Evolutionary conservation across 192 early-diverging fungal genomes (phyloP), one percentile per base, ranked within the genome.

Genomic region (Podila verticillata): DNA sequence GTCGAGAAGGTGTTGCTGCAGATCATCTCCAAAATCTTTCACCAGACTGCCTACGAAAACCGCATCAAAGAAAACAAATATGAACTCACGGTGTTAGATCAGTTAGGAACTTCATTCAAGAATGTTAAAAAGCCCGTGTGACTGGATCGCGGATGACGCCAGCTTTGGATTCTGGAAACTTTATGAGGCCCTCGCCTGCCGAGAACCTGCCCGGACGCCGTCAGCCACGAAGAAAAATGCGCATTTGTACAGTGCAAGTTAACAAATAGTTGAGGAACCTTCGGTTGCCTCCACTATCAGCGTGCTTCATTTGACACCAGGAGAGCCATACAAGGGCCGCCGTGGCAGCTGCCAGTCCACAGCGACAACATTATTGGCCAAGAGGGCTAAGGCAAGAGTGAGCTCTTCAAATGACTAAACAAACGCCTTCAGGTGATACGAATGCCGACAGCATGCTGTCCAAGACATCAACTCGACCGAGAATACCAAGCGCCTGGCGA

Each of bases 1-100:
- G 56, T 84, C 9, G 88, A 90, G 51, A 90, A 90, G 63, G 77
- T 90, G 12, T 22, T 85, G 7, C 78, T 89, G 58, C 85, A 88
- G 61, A 57, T 88, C 49, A 83, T 88, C 22, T 85, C 88, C 34
- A 85, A 84, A 8, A 73, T 81, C 24, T 87, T 89, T 74, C 87
- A 88, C 70, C 73, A 81, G 34, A 85, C 87, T 0, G 85, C 86
- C 0, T 89, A 89, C 72, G 86, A 86, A 75, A 85, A 88, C 64
- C 87, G 87, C 44, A 60, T 88, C 56, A 70, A 48, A 59, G 74
- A 86, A 63, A 82, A 83, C 62, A 75, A 80, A 28, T 86, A 89
- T 17, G 80, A 78, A 63, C 74, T 86, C 71, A 83, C 85, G 75
- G 87, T 88, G 20, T 72, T 88, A 19, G 83, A 86, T 63, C 85